A percentile compares a stretch with the other conserved stretches of the same genome.
These are phyloP conservation scores for Oenanthe sinensis DNA, from an alignment of 129 eudicot genomes.

Conservation along the genomic window DNA sequence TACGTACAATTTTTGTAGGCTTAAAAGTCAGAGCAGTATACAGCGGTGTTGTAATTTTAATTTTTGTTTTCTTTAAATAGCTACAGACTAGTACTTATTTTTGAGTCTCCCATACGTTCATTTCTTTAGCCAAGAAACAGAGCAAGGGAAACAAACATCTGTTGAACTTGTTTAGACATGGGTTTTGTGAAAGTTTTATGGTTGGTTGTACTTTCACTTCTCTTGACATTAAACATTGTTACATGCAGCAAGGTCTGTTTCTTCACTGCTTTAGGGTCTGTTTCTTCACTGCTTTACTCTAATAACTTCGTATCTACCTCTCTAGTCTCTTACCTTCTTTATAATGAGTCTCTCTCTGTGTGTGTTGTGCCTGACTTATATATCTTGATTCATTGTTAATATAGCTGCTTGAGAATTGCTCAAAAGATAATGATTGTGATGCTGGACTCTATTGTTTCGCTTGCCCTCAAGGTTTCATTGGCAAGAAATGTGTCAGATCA, in stretches of 20 bases:
- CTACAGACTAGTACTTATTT: not conserved
- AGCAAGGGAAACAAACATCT: not conserved
- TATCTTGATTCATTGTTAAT: not conserved
- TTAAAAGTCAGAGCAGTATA: not conserved
- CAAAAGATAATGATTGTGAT: slow-evolving; percentile 46
- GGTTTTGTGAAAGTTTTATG: slow-evolving; percentile 2
- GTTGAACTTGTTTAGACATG: not conserved
- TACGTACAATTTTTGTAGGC: not conserved
- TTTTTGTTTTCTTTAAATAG: not conserved
- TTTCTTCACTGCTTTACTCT: not conserved
- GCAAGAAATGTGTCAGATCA: slow-evolving; percentile 61
- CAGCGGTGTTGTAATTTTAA: not conserved
- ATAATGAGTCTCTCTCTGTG: not conserved
- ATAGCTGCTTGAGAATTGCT: slow-evolving; percentile 49
- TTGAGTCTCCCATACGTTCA: not conserved
- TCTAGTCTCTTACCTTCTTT: not conserved
- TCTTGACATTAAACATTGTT: slow-evolving; percentile 13
- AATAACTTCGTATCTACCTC: not conserved
- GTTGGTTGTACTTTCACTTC: slow-evolving; percentile 5
- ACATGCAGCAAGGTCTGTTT: slow-evolving; percentile 50
- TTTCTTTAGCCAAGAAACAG: not conserved
- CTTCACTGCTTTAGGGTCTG: slow-evolving; percentile 25
- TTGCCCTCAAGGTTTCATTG: slow-evolving; percentile 41
- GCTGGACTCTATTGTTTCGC: slow-evolving; percentile 58
- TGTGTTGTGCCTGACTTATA: not conserved